Evolutionary conservation across 2,329 filamentous ascomycete genomes (phyloP), one percentile per base, ranked within the genome.

Genomic region (Botrytis fragariae): DNA sequence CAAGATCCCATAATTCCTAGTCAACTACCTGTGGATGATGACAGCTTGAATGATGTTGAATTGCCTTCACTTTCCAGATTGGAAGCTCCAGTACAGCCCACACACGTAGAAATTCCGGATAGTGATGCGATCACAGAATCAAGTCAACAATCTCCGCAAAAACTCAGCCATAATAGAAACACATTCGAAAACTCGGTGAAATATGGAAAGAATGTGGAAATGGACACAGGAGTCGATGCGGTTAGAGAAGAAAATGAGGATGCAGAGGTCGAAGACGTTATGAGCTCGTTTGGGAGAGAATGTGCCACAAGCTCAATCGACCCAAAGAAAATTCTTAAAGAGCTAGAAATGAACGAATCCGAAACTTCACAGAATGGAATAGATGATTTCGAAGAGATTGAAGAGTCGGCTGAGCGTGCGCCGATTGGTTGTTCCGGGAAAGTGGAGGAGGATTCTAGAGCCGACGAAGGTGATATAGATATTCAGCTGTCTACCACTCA

Each of bases 101-200:
- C 39, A n/a, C 45, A 54, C 22, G 20, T 3, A 32, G 73, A 74
- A 44, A 73, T 74, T 60, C 73, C 71, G 29, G 73, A 74, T 29
- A 74, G 73, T 42, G 73, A 74, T 54, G 73, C 29, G 37, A 32
- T 69, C 42, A 60, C 69, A 20, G 69, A 62, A 44, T 59, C 70
- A 29, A 72, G 70, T 72, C 44, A 65, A 22, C 70, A 42, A 29
- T 67, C 44, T 37, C 60, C 61, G 12, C 44, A 57, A 37, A 67
- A 72, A 9, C 35, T 42, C 9, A 18, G 22, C 20, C 44, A 54
- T 48, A 45, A 35, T 39, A 14, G 22, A 16, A 44, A 20, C 14
- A 29, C n/a, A 57, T 18, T 42, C 25, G n/a, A 44, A 44, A 57
- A n/a, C 32, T 14, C 44, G 32, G 22, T 6, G 20, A 42, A 16